Evolutionary conservation across 345 rosid species (phyloP).

Genomic region (Salix purpurea): DNA sequence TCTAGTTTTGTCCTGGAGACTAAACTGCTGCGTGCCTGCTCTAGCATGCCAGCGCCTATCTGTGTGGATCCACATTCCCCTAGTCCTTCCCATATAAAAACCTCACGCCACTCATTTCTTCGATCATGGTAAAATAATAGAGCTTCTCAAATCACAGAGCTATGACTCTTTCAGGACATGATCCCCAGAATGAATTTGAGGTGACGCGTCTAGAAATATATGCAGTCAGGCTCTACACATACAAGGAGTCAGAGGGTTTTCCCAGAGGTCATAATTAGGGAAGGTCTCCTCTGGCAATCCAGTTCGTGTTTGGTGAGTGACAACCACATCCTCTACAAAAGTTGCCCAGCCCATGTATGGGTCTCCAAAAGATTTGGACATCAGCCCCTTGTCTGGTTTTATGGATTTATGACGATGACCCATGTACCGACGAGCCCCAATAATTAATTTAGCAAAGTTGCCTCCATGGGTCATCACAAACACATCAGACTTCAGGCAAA

Average conservation of each 20-base stretch:
- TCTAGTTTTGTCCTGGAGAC: constrained; percentile 4
- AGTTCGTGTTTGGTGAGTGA: constrained; percentile 93
- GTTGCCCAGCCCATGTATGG: constrained; percentile 99
- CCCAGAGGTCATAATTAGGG: constrained; percentile 99
- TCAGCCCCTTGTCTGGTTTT: constrained; percentile 97
- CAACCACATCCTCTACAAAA: constrained; percentile 92
- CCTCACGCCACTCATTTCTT: neutral
- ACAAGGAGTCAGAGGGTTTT: constrained; percentile 97
- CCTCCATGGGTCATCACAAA: constrained; percentile 99
- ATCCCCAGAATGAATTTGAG: constrained; percentile 16
- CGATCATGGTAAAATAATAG: constrained; percentile 10
- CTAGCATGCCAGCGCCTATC: neutral
- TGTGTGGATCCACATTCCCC: neutral
- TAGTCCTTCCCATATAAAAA: neutral
- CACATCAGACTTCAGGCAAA: constrained; percentile 94
- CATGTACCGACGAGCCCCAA: constrained; percentile 93
- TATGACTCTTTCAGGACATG: neutral
- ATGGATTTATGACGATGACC: constrained; percentile 93
- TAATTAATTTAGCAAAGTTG: constrained; percentile 95
- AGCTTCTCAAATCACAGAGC: neutral
- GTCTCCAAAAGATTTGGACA: constrained; percentile 98
- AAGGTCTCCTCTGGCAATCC: constrained; percentile 99
- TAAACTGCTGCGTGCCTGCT: constrained; percentile 4
- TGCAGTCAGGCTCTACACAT: constrained; percentile 86
- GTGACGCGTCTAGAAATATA: constrained; percentile 1